phyloP scores from a whole-genome alignment of 345 rosid species.

The Euclidium syriacum region DNA sequence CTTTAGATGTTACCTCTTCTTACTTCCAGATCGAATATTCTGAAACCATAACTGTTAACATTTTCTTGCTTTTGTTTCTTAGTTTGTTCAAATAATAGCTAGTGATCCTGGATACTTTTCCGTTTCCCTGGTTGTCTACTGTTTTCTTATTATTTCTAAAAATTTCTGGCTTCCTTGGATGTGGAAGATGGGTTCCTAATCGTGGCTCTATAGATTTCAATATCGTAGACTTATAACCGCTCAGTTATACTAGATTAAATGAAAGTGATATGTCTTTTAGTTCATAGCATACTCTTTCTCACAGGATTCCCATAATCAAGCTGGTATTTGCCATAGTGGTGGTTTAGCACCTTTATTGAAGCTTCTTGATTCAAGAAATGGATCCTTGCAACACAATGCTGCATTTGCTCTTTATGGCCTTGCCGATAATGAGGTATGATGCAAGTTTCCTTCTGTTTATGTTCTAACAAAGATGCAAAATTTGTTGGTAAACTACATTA shows the following conservation, averaged over 20 bases:
- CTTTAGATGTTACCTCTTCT: background rate
- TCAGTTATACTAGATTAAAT: background rate
- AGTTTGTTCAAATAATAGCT: background rate
- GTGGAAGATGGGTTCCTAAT: background rate
- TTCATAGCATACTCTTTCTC: slow-evolving; percentile 6
- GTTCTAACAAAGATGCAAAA: background rate
- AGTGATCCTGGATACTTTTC: background rate
- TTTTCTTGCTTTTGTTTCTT: background rate
- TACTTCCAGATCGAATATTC: background rate
- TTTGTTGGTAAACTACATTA: slow-evolving; percentile 15
- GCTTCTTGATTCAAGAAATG: slow-evolving; percentile 96
- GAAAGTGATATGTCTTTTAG: background rate
- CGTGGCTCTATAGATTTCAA: background rate
- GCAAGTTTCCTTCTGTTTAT: background rate
- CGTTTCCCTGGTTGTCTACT: background rate
- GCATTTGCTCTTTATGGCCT: slow-evolving; percentile 99
- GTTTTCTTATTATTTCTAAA: background rate
- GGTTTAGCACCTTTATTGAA: slow-evolving; percentile 82
- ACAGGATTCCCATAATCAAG: slow-evolving; percentile 95
- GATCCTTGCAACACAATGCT: slow-evolving; percentile 97
- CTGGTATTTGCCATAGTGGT: slow-evolving; percentile 94
- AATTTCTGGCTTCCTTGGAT: background rate
- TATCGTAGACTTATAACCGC: background rate
- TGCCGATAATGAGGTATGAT: slow-evolving; percentile 92
- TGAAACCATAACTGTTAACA: background rate